Evolutionary conservation across 2,329 filamentous ascomycete genomes (phyloP).

Genomic region (Pezizomycotina sp.): DNA sequence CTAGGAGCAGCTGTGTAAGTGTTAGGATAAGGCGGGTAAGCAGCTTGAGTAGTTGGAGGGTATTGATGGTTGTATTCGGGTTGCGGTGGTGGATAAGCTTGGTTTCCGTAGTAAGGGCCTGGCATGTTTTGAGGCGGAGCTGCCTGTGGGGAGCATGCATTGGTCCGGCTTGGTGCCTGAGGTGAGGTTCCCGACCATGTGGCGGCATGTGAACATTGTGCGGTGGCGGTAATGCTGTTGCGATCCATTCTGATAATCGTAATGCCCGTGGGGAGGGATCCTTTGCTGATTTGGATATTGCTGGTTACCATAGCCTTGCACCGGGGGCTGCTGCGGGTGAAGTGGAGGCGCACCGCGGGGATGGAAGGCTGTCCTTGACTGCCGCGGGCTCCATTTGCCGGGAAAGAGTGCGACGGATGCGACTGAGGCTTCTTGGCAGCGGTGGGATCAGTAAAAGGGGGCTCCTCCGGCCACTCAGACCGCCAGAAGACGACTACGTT

Average conservation of each 20-base stretch:
- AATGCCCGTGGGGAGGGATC: conserved; percentile 18
- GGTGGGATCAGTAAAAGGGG: conserved; percentile 41
- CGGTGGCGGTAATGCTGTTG: conserved; percentile 1
- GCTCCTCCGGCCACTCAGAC: conserved; percentile 58
- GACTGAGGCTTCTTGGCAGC: conserved; percentile 23
- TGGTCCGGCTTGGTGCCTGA: conserved; percentile 2
- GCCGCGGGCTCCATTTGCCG: conserved; percentile 5
- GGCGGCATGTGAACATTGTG: conserved; percentile 7
- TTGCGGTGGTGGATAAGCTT: conserved; percentile 2
- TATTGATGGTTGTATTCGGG: conserved; percentile 6
- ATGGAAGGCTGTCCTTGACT: conserved; percentile 23
- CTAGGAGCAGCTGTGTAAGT: conserved; percentile 7
- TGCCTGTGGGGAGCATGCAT: not conserved
- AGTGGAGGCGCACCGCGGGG: conserved; percentile 35
- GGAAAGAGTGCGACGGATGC: conserved; percentile 4
- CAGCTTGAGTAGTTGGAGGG: conserved; percentile 1
- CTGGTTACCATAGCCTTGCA: conserved; percentile 33
- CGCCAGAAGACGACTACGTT: conserved; percentile 64
- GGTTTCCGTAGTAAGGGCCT: conserved; percentile 2
- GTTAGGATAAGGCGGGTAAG: conserved; percentile 7
- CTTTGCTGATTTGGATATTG: conserved; percentile 25
- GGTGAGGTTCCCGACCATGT: too few relatives aligned
- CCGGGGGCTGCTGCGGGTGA: conserved; percentile 25
- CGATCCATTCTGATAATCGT: too few relatives aligned
- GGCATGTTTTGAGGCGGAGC: conserved; percentile 3